Evolutionary conservation across 2,329 filamentous ascomycete species (phyloP).

Genomic region (Cadophora gregata): DNA sequence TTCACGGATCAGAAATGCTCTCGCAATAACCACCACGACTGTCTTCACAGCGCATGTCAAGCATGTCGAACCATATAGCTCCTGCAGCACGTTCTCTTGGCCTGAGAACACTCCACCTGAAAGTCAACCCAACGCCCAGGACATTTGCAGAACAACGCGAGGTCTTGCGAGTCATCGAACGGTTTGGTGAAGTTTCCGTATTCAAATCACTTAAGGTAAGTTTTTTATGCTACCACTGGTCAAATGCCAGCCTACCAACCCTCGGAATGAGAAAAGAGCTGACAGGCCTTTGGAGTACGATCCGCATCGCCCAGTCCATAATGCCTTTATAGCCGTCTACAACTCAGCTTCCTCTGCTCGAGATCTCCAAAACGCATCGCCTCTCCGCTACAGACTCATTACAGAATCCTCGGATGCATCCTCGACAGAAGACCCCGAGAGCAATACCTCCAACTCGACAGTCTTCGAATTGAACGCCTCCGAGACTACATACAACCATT

Average conservation of each 20-base stretch:
- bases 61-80: neutral
- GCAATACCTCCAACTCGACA: neutral
- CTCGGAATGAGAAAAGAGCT: neutral
- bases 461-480: conserved; percentile 38
- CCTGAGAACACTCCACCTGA: conserved; percentile 42
- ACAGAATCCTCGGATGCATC: conserved; percentile 15
- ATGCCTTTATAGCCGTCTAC: conserved; percentile 43
- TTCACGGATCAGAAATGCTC: neutral
- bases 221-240: neutral
- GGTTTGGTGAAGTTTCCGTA: conserved; percentile 43
- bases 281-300: conserved; percentile 29
- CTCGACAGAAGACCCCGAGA: neutral
- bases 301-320: conserved; percentile 31
- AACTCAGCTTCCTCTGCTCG: conserved; percentile 31
- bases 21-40: neutral
- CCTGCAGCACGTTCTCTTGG: conserved; percentile 21
- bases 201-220: conserved; percentile 43
- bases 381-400: conserved; percentile 41
- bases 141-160: conserved; percentile 44
- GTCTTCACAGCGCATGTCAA: neutral
- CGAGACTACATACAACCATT: conserved; percentile 33
- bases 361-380: conserved; percentile 35
- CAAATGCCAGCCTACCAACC: neutral
- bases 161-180: conserved; percentile 43
- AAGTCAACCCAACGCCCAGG: conserved; percentile 40